Percentiles rank a stretch among this genome's conserved stretches.
phyloP scores from a whole-genome alignment of 2,329 filamentous ascomycete genomes.

The Claviceps sp. region DNA sequence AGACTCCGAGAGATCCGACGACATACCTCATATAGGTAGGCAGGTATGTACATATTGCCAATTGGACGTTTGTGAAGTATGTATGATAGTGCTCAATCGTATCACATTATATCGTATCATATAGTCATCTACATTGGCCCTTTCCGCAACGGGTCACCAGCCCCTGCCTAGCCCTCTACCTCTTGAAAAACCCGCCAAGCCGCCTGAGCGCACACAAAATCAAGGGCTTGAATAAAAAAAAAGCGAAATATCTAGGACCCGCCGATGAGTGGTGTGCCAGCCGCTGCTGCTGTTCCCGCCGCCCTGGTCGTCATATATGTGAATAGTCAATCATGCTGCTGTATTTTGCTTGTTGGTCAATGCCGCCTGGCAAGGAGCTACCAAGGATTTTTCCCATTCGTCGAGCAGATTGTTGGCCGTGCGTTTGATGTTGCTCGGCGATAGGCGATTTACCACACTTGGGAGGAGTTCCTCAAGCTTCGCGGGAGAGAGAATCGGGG shows the following conservation, averaged over 20 bases:
- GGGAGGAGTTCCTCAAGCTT: slow-evolving; percentile 48
- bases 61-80: neutral
- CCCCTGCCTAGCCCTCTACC: too few relatives aligned
- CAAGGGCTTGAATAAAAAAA: neutral
- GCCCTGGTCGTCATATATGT: neutral
- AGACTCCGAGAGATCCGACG: too few relatives aligned
- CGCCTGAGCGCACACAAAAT: neutral
- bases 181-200: neutral
- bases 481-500: slow-evolving; percentile 20
- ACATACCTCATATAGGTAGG: too few relatives aligned
- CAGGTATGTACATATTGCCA: too few relatives aligned
- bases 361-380: slow-evolving; percentile 10
- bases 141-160: neutral
- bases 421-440: slow-evolving; percentile 63
- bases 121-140: slow-evolving; percentile 2
- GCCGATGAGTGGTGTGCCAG: neutral
- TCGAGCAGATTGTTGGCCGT: slow-evolving; percentile 79
- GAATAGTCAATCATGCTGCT: neutral
- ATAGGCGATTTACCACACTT: slow-evolving; percentile 56
- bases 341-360: slow-evolving; percentile 20
- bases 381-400: slow-evolving; percentile 65
- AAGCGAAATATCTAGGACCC: neutral
- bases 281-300: slow-evolving; percentile 7
- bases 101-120: slow-evolving; percentile 2
- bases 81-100: neutral